Percentiles rank a stretch among this genome's conserved stretches.
Conservation (phyloP, 805 yeast species). For the Metschnikowia picachoensis region DNA sequence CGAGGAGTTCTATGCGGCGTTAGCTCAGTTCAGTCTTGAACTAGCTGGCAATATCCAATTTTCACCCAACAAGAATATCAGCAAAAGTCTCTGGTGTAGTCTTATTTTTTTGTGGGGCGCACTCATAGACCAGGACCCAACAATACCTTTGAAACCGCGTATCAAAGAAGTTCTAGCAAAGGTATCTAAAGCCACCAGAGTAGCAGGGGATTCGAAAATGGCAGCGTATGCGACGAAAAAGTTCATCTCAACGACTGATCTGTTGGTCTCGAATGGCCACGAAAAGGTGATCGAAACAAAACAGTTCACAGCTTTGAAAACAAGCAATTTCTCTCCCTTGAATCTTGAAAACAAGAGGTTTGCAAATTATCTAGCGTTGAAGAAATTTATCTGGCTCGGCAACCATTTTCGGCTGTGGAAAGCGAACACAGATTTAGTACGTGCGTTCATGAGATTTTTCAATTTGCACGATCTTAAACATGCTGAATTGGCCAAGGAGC, state of each 20-base stretch:
- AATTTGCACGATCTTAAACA: constrained; percentile 11
- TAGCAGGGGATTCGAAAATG: constrained; percentile 1
- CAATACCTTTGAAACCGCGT: not conserved
- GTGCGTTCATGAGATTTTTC: constrained; percentile 7
- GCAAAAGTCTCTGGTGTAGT: constrained; percentile 10
- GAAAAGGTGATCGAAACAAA: not conserved
- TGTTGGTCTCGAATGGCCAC: not conserved
- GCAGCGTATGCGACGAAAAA: constrained; percentile 5
- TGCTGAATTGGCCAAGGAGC: constrained; percentile 15
- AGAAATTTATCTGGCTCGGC: constrained; percentile 29
- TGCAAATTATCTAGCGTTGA: constrained; percentile 18
- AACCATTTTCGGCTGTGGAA: constrained; percentile 23
- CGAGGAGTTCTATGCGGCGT: constrained; percentile 10
- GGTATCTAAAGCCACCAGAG: not conserved
- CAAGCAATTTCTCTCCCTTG: constrained; percentile 1
- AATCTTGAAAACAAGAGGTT: constrained; percentile 11
- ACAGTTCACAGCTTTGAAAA: not conserved
- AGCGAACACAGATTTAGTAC: constrained; percentile 14
- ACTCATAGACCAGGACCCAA: constrained; percentile 8
- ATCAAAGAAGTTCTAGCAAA: constrained; percentile 6
- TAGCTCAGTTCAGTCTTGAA: constrained; percentile 15
- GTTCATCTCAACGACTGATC: constrained; percentile 4
- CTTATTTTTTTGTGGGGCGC: constrained; percentile 15
- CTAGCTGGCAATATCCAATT: not conserved
- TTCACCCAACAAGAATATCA: not conserved